Percentiles rank a stretch among this genome's conserved stretches.
phyloP scores from a whole-genome alignment of 139 green algal species.

The Coccomyxa sp. region DNA sequence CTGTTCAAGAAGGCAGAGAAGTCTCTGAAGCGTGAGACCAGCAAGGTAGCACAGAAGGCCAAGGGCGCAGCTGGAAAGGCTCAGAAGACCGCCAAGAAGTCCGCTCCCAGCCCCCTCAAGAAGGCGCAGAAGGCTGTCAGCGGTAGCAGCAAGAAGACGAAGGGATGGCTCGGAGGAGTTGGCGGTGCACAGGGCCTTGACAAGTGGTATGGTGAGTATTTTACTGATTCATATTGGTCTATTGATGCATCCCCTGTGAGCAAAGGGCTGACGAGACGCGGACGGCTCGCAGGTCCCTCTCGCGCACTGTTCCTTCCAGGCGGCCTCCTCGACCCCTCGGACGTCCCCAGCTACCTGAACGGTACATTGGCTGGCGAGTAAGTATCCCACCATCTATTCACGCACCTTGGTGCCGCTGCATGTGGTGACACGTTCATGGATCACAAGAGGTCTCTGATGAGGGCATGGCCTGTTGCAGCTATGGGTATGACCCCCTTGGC shows the following conservation, averaged over 20 bases:
- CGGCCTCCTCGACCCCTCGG: slow-evolving; percentile 73
- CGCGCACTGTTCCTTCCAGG: slow-evolving; percentile 80
- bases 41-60: slow-evolving; percentile 2
- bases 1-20: slow-evolving; percentile 28
- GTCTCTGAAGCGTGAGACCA: slow-evolving; percentile 3
- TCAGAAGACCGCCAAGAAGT: slow-evolving; percentile 15
- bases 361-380: slow-evolving; percentile 86
- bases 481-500: slow-evolving; percentile 90
- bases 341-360: slow-evolving; percentile 85
- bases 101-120: slow-evolving; percentile 8
- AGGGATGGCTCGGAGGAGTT: slow-evolving; percentile 62
- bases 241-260: not conserved
- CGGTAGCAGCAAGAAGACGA: slow-evolving; percentile 10
- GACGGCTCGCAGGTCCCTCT: slow-evolving; percentile 60
- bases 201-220: slow-evolving; percentile 78
- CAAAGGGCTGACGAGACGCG: not conserved
- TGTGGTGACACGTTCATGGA: too few relatives aligned
- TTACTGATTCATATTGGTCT: not conserved
- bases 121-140: slow-evolving; percentile 13
- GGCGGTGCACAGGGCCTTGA: slow-evolving; percentile 46
- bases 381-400: slow-evolving; percentile 19
- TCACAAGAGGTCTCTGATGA: not conserved
- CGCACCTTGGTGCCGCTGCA: not conserved
- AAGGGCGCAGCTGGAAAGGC: slow-evolving; percentile 14
- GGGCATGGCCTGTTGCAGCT: slow-evolving; percentile 43